Evolutionary conservation across 495 filamentous ascomycete genomes (phyloP), one percentile per base, ranked within the genome.

Genomic region (Mytilinidion resinicola): DNA sequence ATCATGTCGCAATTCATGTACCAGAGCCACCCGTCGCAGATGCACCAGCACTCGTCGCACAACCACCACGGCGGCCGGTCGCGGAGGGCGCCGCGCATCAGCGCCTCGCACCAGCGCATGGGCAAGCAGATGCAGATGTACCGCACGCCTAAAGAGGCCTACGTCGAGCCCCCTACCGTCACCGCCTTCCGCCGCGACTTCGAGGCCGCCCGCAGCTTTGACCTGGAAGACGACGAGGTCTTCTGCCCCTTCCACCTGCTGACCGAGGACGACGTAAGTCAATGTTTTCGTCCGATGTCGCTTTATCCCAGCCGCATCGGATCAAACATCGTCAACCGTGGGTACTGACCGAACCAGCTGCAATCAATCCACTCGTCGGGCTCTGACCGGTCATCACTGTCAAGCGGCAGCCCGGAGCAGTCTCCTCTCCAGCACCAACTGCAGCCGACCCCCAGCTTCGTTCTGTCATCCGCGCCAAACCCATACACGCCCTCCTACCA

Each of bases 201-300:
- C 70, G 91, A 97, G 72, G 88, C 91, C 63, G 89, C 87, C 44
- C 85, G 90, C 54, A 96, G 91, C 20, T 99, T 99, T 69, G 93
- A 99, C 64, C 78, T 99, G 64, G 92, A 96, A 65, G 93, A 98
- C 69, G 93, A 98, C 71, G 77, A 96, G 75, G 87, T 96, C 71
- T 98, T 98, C 74, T 96, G 93, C 70, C 93, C 93, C 3, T 75
- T 73, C 62, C 84, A 85, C 64, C 81, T 98, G 62, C 78, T 96
- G 77, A 96, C 91, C 21, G 91, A 97, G 71, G 91, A 85, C 74
- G 93, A 98, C 83, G 92, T 96, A 84, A 81, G 91, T 88, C 63
- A 25, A 35, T 43, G 2, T 11, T 48, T 64, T 44, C 63, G 72
- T 25, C 36, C 14, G 20, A n/a, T 25, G 20, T 50, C 15, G 25